Evolutionary conservation across 2,329 filamentous ascomycete species (phyloP).

Genomic region (Lecanoromycetidae sp.): DNA sequence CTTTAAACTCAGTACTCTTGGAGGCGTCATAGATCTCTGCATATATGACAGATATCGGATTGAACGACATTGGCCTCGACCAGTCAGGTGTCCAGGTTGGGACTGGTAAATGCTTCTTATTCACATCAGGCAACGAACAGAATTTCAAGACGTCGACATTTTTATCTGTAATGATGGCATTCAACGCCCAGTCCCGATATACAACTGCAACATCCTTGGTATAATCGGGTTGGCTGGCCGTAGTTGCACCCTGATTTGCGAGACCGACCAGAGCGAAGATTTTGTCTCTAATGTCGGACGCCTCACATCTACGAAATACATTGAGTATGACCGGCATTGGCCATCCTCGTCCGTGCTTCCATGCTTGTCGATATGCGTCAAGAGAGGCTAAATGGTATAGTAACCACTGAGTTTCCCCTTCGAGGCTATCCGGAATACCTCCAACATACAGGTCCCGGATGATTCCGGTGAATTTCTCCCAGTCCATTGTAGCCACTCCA

Average conservation of each 20-base stretch:
- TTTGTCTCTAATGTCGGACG: neutral
- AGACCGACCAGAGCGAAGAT: neutral
- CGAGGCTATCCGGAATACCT: too few relatives aligned
- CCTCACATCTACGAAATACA: neutral
- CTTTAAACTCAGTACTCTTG: neutral
- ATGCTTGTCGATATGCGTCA: too few relatives aligned
- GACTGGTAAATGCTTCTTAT: neutral
- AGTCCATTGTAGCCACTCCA: neutral
- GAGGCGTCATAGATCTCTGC: neutral
- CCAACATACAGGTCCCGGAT: too few relatives aligned
- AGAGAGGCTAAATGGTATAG: too few relatives aligned
- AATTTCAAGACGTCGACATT: neutral
- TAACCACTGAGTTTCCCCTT: too few relatives aligned
- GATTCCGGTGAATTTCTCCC: neutral
- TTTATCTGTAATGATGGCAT: neutral
- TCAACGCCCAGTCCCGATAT: neutral
- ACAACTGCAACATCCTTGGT: neutral
- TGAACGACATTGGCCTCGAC: neutral
- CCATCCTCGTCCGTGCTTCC: too few relatives aligned
- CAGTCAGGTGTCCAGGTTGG: neutral
- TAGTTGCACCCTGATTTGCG: neutral
- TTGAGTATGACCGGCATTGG: too few relatives aligned
- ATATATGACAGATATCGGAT: fast-evolving
- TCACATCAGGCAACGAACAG: neutral
- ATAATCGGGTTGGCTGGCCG: neutral